Base-by-base conservation (phyloP, 805 yeast genomes). In the Kregervanrija fluxuum region DNA sequence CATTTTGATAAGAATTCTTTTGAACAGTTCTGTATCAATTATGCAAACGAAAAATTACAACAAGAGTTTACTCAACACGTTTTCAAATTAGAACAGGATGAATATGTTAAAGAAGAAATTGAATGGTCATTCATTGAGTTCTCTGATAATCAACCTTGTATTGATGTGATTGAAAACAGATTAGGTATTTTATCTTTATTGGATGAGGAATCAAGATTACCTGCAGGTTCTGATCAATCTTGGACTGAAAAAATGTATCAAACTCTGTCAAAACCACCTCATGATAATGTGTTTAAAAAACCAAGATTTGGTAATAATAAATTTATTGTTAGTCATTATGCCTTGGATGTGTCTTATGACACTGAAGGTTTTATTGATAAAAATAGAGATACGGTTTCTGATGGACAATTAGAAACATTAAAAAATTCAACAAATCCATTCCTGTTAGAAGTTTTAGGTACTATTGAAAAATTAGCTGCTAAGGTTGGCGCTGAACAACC, bases 31-130 rank as follows among this genome's bases (percentile, higher is more conserved):
- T 91, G 99, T 70, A 90, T 90, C 67, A 90, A 90, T 64, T 90
- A 90, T 64, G 96, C 97, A 38, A 90, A 90, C 66, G 99, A 91
- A 69, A 91, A 91, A 67, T 74, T 91, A 56, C 98, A 91, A 67
- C 98, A 91, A 66, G 97, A 91, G 64, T 91, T 91, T 67, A 91
- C 90, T 58, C 97, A 89, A 69, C 97, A 91, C 59, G 97, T 91
- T 43, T 91, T 91, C 77, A 91, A 91, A 62, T 75, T 93, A 49
- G 99, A 91, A 62, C 98, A 93, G 70, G 96, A 90, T 59, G 97
- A 93, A 61, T 91, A 91, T 61, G 75, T 89, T 43, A 79, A 77
- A 48, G 98, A 91, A 68, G 85, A 90, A 59, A 90, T 91, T 52
- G 93, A 90, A 62, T 91, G 98, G 97, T 83, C 91, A 9, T 91